Conservation (phyloP, 306 rosid genomes). For the Mimosa pudica region DNA sequence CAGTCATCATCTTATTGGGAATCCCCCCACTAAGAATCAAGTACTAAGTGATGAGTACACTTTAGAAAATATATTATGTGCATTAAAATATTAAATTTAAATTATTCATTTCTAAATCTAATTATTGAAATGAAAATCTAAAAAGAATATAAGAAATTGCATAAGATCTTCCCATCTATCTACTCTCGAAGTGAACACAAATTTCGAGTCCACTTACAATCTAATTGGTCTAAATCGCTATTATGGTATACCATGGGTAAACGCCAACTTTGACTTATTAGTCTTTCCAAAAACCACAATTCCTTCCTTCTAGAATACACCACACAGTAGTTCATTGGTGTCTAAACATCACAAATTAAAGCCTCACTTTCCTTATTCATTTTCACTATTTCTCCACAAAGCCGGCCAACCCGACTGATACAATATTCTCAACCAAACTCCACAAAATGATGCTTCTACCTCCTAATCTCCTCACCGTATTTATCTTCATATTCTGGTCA, state of each 20-base stretch:
- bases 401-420: background rate
- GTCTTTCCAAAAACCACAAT: background rate
- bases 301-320: background rate
- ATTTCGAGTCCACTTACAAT: background rate
- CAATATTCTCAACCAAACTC: background rate
- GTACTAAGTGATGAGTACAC: no score
- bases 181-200: no score
- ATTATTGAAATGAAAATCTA: no score
- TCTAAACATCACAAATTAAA: background rate
- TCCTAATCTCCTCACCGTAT: background rate
- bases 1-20: no score
- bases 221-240: background rate
- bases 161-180: no score
- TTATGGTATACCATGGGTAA: background rate
- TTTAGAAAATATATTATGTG: no score
- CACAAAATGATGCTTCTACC: background rate
- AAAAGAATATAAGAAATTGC: no score
- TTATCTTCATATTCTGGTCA: background rate
- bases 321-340: background rate
- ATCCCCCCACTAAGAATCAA: no score
- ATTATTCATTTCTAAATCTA: no score
- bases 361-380: background rate
- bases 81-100: no score
- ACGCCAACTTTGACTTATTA: background rate
- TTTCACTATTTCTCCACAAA: background rate